Evolutionary conservation across 1,139 yeast genomes (phyloP).

Genomic region (Saccharomyces hybrid): DNA sequence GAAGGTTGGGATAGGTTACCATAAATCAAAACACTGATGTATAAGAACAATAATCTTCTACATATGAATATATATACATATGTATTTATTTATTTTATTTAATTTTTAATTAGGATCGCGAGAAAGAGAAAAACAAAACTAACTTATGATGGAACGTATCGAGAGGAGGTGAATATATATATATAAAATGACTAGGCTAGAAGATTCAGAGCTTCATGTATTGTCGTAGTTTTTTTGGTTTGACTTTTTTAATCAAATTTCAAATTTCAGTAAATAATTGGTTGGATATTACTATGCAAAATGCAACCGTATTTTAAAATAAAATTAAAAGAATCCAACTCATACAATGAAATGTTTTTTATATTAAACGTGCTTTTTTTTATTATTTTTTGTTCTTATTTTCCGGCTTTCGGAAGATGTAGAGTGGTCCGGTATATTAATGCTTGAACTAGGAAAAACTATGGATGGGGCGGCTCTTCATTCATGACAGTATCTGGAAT

Average conservation of each 20-base stretch:
- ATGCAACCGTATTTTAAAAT: background rate
- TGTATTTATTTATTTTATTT: background rate
- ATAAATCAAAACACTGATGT: background rate
- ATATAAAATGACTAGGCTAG: background rate
- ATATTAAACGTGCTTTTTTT: background rate
- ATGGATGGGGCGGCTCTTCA: background rate
- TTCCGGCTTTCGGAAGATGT: background rate
- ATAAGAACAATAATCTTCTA: background rate
- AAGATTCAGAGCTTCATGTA: background rate
- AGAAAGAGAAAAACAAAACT: background rate
- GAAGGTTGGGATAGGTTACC: conserved; percentile 42
- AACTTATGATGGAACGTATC: background rate
- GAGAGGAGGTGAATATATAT: background rate
- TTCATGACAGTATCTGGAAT: background rate
- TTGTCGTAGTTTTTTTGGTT: background rate
- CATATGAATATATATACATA: background rate
- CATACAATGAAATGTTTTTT: too few species aligned
- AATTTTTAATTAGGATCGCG: background rate
- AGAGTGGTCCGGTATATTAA: background rate
- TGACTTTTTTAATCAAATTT: background rate
- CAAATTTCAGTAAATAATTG: background rate
- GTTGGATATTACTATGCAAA: background rate
- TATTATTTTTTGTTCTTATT: background rate
- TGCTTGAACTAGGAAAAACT: background rate
- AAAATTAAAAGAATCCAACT: background rate